A percentile compares a stretch with the other conserved stretches of the same genome.
Conservation (phyloP, 805 yeast genomes). For the Suhomyces pyralidae region DNA sequence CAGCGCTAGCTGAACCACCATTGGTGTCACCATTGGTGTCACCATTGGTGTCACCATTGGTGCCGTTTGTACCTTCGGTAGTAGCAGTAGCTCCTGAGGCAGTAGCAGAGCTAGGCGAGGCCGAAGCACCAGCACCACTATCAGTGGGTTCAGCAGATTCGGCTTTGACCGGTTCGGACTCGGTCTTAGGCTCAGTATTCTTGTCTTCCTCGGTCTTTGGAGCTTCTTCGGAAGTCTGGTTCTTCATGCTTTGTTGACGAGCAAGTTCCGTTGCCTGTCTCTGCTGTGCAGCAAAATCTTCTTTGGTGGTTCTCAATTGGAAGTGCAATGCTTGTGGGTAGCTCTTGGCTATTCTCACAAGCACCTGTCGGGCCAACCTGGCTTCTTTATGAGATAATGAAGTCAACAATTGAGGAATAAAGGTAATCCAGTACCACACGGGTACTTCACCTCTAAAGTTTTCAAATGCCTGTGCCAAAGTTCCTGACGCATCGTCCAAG, state of each 20-base stretch:
- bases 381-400: constrained; percentile 92
- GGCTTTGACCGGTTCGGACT: background rate
- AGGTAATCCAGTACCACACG: constrained; percentile 99
- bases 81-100: background rate
- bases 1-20: background rate
- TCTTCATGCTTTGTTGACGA: constrained; percentile 15
- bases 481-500: constrained; percentile 79
- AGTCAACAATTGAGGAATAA: constrained; percentile 88
- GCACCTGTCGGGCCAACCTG: constrained; percentile 76
- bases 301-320: constrained; percentile 92
- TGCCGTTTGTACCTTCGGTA: background rate
- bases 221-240: background rate
- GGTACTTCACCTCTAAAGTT: constrained; percentile 94
- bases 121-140: constrained; percentile 1
- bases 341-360: constrained; percentile 89
- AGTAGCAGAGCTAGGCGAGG: background rate
- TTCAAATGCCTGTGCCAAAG: constrained; percentile 83
- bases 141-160: constrained; percentile 1
- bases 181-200: background rate
- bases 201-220: constrained; percentile 1
- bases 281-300: constrained; percentile 85
- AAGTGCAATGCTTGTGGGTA: constrained; percentile 97
- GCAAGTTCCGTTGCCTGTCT: constrained; percentile 55
- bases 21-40: too few species aligned
- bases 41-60: background rate